phyloP scores from a whole-genome alignment of 2,329 filamentous ascomycete genomes.

The Aureobasidium sp. region DNA sequence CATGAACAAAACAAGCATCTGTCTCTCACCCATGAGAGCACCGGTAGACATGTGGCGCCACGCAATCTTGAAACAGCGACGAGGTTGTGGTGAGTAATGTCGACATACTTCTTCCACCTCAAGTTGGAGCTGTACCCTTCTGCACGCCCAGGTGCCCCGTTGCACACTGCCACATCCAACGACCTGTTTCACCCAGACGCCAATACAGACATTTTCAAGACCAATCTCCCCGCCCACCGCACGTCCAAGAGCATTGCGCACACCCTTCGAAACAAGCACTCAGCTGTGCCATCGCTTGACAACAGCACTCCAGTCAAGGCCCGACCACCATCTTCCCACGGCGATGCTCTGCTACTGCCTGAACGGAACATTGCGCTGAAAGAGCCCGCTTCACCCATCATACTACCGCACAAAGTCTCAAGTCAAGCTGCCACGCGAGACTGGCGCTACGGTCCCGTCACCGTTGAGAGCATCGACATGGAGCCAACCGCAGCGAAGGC shows the following conservation, averaged over 20 bases:
- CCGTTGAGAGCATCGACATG: slow-evolving; percentile 76
- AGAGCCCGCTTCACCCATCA: slow-evolving; percentile 29
- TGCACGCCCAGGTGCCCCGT: background rate
- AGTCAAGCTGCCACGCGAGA: slow-evolving; percentile 53
- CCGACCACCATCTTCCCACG: slow-evolving; percentile 22
- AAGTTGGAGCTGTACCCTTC: slow-evolving; percentile 51
- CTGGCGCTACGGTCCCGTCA: slow-evolving; percentile 75
- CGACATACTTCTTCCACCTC: slow-evolving; percentile 58
- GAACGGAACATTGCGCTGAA: slow-evolving; percentile 31
- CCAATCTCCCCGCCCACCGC: slow-evolving; percentile 37
- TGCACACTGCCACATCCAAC: background rate
- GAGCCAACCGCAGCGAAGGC: slow-evolving; percentile 38
- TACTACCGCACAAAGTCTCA: slow-evolving; percentile 32
- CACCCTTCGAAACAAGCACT: slow-evolving; percentile 14
- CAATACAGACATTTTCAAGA: slow-evolving; percentile 40
- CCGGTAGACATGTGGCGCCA: background rate
- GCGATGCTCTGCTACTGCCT: slow-evolving; percentile 30
- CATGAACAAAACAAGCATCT: background rate
- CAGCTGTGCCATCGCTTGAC: background rate
- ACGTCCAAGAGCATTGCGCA: slow-evolving; percentile 33
- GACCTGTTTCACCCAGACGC: slow-evolving; percentile 34
- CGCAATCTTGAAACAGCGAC: slow-evolving; percentile 23
- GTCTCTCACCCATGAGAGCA: background rate
- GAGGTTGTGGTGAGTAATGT: slow-evolving; percentile 37
- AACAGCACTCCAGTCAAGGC: background rate